Base-by-base conservation (phyloP, 2,329 filamentous ascomycete genomes). In the Truncatella angustata region DNA sequence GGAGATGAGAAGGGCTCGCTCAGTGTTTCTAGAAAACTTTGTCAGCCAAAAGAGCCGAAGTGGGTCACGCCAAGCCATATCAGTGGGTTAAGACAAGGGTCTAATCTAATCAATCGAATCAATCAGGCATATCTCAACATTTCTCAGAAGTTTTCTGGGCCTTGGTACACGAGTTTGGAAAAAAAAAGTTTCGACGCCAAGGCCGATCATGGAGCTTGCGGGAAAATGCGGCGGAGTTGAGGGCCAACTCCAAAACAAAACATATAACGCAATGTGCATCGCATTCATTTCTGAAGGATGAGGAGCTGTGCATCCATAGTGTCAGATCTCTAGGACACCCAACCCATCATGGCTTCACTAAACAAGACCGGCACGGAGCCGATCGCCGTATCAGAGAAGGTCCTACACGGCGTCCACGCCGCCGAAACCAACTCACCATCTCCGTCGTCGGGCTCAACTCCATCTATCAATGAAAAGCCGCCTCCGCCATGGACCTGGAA, bases 401-500 rank as follows among this genome's bases (percentile, higher is more conserved):
- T 12, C 5, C 6, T 3, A 30, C 10, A 26, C 21, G 14, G 28
- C 12, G 21, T 28, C 9, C 7, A 26, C 20, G 10, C 20, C 28
- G 16, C 40, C 10, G 40, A 44, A n/a, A 5, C 23, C 23, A 18
- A 44, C 7, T 26, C 3, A 12, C 21, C 40, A 7, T 10, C 20
- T 44, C n/a, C 40, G 14, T 9, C 7, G 36, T n/a, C 36, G 36
- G 7, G 6, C 12, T 35, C 44, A 16, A 18, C 44, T 1, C 5
- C 44, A 20, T 36, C 30, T 1, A 23, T 21, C 3, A 21, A 40
- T 16, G 46, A 49, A 24, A 53, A 50, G 16, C 51, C 51, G 2
- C 51, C 51, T 12, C 51, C 52, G 34, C 52, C 52, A 1, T 50
- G 40, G 52, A 30, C 16, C 14, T 55, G 54, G 54, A 72, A 68